phyloP scores from a whole-genome alignment of 2,329 filamentous ascomycete genomes.

The Diaporthe longicolla region DNA sequence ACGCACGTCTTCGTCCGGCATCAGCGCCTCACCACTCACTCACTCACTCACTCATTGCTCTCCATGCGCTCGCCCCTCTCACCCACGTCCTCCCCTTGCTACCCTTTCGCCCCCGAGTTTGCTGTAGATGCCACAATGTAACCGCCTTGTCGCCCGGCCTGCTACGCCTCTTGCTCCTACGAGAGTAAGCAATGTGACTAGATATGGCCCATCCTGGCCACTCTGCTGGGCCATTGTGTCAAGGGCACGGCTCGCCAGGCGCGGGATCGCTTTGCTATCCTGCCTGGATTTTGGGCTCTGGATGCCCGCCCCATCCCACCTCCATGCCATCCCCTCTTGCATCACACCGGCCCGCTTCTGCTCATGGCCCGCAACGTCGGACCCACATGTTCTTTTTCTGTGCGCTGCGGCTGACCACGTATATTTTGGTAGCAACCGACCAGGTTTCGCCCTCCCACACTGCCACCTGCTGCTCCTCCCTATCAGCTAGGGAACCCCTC shows the following conservation, averaged over 20 bases:
- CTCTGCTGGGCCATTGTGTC: background rate
- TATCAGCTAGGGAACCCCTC: constrained; percentile 35
- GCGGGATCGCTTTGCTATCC: background rate
- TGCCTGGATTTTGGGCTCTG: constrained; percentile 21
- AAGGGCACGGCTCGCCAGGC: background rate
- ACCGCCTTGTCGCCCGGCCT: background rate
- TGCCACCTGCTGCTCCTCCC: constrained; percentile 32
- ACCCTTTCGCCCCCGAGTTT: background rate
- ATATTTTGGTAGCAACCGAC: constrained; percentile 41
- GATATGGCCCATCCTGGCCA: background rate
- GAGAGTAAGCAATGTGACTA: constrained; percentile 6
- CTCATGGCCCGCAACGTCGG: constrained; percentile 39
- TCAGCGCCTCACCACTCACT: background rate
- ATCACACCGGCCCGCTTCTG: constrained; percentile 43
- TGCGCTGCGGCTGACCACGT: constrained; percentile 41
- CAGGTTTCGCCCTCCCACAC: constrained; percentile 33
- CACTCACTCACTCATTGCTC: too few relatives aligned
- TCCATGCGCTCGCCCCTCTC: constrained; percentile 7
- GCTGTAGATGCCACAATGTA: constrained; percentile 24
- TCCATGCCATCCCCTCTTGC: constrained; percentile 41
- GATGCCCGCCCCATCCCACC: constrained; percentile 23
- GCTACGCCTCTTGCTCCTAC: background rate
- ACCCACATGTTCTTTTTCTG: constrained; percentile 43
- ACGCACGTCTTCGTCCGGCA: background rate
- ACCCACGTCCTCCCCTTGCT: background rate